Evolutionary conservation across 495 filamentous ascomycete species (phyloP).

Genomic region (Trichoderma reesei): DNA sequence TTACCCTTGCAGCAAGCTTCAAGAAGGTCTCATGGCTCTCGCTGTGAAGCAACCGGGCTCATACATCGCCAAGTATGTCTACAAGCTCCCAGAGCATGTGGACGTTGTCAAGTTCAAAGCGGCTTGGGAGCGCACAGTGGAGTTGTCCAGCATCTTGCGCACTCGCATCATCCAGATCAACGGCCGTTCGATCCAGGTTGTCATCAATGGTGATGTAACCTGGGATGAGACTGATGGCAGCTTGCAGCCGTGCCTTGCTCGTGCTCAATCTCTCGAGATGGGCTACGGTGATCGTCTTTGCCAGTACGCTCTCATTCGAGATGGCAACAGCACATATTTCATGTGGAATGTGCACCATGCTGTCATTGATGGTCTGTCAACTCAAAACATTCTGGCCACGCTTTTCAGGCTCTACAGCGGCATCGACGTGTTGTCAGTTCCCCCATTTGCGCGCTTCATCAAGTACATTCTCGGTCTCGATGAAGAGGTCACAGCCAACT

Average conservation of each 20-base stretch:
- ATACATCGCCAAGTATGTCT: constrained; percentile 33
- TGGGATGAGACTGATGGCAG: constrained; percentile 14
- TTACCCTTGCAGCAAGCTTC: constrained; percentile 43
- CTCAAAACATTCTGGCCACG: not conserved
- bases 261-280: not conserved
- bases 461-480: not conserved
- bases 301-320: not conserved
- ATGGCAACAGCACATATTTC: constrained; percentile 13
- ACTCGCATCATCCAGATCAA: constrained; percentile 31
- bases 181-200: constrained; percentile 17
- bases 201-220: constrained; percentile 13
- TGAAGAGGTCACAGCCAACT: not conserved
- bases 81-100: constrained; percentile 29
- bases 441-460: not conserved
- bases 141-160: constrained; percentile 51
- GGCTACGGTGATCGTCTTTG: not conserved
- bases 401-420: not conserved
- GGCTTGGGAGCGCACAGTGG: constrained; percentile 44
- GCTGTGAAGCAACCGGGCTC: constrained; percentile 30
- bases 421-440: not conserved
- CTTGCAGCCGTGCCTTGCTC: not conserved
- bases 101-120: constrained; percentile 33
- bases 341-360: constrained; percentile 1
- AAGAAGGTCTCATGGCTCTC: constrained; percentile 42
- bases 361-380: not conserved